Evolutionary conservation across 73 alveolate genomes (phyloP), one percentile per base, ranked within the genome.

Genomic region (Effrenium voratum): DNA sequence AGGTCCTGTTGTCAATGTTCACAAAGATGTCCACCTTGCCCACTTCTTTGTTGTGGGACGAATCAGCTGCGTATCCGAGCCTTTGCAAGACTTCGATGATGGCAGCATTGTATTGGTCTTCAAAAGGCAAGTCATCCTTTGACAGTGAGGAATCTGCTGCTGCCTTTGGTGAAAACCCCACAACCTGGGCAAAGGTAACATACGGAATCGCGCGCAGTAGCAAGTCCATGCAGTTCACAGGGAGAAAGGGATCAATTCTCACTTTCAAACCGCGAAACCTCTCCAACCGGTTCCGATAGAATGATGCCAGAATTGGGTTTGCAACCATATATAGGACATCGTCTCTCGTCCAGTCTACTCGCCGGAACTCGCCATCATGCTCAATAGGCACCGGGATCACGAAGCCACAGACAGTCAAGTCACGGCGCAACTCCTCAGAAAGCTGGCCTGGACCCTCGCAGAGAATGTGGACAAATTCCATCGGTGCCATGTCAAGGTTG

Each of bases 1-100:
- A 84, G 0, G n/a, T n/a, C 70, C 5, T 49, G 45, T 50, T 26
- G 8, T 82, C 63, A 50, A 57, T 40, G 46, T 55, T 84, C 60
- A 84, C 93, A 24, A 52, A 19, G 38, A 84, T 44, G n/a, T 84
- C 93, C 26, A 84, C 80, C 40, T 52, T 84, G 81, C 93, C 93
- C 43, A 1, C 13, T 22, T 32, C 22, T 16, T 75, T 75, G 79
- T 26, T 57, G 36, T 19, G 3, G 41, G 46, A 32, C 34, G 81
- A 10, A 34, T 0, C 75, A 50, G 93, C 93, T 8, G 40, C 2
- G 41, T 82, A 82, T 3, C 93, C 93, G 34, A 50, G 28, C 40
- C 36, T 15, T 36, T 6, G 55, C 93, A 47, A 36, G 24, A 77
- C 75, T 28, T 82, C 1, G 1, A 22, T 49, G 77, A 82, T 82